Base-by-base conservation (phyloP, 192 early-diverging fungal genomes). In the Rhizophlyctis rosea region DNA sequence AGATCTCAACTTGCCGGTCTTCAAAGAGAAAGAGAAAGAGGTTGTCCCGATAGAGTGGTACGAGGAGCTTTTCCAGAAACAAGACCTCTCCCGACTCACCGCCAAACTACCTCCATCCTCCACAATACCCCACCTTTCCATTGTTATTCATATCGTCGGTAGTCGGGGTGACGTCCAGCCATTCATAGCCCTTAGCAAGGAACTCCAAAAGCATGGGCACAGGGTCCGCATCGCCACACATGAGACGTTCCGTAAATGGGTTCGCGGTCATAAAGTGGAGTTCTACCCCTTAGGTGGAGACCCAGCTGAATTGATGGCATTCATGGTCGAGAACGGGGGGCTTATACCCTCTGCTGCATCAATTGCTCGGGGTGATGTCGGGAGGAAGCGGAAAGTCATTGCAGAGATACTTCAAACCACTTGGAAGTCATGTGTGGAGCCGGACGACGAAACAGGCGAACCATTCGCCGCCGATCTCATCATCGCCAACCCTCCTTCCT, bases 111-210 rank as follows among this genome's bases (percentile, higher is more conserved):
- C n/a, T n/a, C n/a, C n/a, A n/a, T n/a, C n/a, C n/a, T n/a, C n/a
- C n/a, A n/a, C n/a, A n/a, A n/a, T n/a, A n/a, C n/a, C n/a, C n/a
- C n/a, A n/a, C n/a, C n/a, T n/a, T n/a, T n/a, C n/a, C n/a, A 34
- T 57, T 1, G 27, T 57, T 18, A 57, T 57, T 47, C 53, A 88
- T 32, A 90, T 88, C 1, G 86, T 90, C 62, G 88, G 88, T 25
- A 83, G 85, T 29, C 79, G 88, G 50, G 88, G 88, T 2, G 88
- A 90, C 72, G 86, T 90, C 7, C 88, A 90, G 51, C 87, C 87
- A 5, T 86, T 76, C 61, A 81, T 90, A 70, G 86, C 87, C 3
- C 79, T 88, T 1, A 80, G 86, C 64, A 88, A 89, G 61, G 73
- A 76, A 11, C 56, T 90, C 18, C 77, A 77, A 69, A 69, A 73